Conservation (phyloP, 2,329 filamentous ascomycete genomes). For the Hypoxylon sp. region DNA sequence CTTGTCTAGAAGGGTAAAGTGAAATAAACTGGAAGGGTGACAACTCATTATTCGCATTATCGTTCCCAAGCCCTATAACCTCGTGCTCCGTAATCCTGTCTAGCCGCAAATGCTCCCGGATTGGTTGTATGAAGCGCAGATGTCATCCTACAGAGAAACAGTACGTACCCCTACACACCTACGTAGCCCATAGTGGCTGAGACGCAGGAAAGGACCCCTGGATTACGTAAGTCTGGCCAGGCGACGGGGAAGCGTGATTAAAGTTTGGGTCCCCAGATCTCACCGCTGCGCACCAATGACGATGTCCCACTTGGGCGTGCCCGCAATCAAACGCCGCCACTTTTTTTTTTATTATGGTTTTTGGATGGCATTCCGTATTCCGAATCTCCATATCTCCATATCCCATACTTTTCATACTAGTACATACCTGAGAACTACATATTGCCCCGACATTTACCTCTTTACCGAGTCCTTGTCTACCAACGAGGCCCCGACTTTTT, state of each 20-base stretch:
- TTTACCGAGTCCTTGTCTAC: constrained; percentile 33
- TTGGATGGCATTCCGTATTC: constrained; percentile 5
- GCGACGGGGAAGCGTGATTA: constrained; percentile 36
- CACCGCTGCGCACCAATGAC: constrained; percentile 46
- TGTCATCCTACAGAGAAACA: constrained; percentile 3
- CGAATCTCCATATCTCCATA: not conserved
- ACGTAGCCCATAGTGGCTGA: constrained; percentile 11
- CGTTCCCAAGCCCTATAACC: constrained; percentile 9
- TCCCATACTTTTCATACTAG: not conserved
- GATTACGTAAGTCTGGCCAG: constrained; percentile 37
- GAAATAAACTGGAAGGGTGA: not conserved
- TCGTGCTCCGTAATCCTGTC: constrained; percentile 2
- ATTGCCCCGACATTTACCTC: constrained; percentile 18
- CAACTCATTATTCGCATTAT: constrained; percentile 25
- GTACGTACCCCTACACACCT: constrained; percentile 3
- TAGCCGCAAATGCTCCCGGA: not conserved
- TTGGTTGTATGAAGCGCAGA: constrained; percentile 13
- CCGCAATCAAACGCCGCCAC: constrained; percentile 41
- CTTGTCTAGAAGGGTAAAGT: constrained; percentile 10
- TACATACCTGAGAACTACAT: constrained; percentile 15
- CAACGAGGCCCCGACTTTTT: constrained; percentile 32
- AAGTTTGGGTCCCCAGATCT: constrained; percentile 44
- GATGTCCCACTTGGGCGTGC: constrained; percentile 42
- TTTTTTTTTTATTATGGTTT: constrained; percentile 33
- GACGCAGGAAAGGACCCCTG: constrained; percentile 23